Conservation (phyloP, 2,329 filamentous ascomycete genomes). For the Diplodia scrobiculata region DNA sequence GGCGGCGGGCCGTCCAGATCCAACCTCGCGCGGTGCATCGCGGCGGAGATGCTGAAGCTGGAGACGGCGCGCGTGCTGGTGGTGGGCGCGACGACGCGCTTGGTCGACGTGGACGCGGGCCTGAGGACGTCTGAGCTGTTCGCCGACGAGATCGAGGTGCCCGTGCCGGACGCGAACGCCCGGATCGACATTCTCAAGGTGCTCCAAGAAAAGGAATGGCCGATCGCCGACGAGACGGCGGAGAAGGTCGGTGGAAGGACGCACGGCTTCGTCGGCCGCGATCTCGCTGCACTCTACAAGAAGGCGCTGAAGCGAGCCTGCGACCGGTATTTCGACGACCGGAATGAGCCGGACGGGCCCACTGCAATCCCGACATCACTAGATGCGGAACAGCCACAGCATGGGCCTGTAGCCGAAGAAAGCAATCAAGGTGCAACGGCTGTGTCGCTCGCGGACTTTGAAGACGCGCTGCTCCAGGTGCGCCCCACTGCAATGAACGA, state of each 20-base stretch:
- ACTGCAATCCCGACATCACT: neutral
- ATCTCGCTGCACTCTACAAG: conserved; percentile 63
- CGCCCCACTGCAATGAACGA: conserved; percentile 85
- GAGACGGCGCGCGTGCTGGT: conserved; percentile 64
- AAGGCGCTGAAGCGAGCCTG: conserved; percentile 24
- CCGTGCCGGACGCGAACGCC: conserved; percentile 71
- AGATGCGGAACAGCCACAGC: neutral
- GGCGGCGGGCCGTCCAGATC: neutral
- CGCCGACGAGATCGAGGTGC: conserved; percentile 67
- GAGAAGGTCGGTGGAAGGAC: conserved; percentile 69
- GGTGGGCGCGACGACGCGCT: conserved; percentile 72
- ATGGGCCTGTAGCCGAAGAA: neutral
- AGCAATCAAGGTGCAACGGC: conserved; percentile 32
- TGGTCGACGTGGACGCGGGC: conserved; percentile 69
- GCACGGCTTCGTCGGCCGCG: conserved; percentile 82
- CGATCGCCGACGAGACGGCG: conserved; percentile 53
- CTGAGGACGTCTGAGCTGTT: conserved; percentile 69
- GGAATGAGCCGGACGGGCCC: conserved; percentile 1
- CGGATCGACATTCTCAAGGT: conserved; percentile 71
- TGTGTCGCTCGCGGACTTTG: conserved; percentile 56
- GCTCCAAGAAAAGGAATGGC: conserved; percentile 34
- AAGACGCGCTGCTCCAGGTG: conserved; percentile 67
- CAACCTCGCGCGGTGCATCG: conserved; percentile 21
- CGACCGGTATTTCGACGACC: conserved; percentile 9
- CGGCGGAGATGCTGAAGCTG: conserved; percentile 22